These are phyloP conservation scores for Stagonosporopsis vannaccii DNA, from an alignment of 2,329 filamentous ascomycete species.

Conservation along the genomic window DNA sequence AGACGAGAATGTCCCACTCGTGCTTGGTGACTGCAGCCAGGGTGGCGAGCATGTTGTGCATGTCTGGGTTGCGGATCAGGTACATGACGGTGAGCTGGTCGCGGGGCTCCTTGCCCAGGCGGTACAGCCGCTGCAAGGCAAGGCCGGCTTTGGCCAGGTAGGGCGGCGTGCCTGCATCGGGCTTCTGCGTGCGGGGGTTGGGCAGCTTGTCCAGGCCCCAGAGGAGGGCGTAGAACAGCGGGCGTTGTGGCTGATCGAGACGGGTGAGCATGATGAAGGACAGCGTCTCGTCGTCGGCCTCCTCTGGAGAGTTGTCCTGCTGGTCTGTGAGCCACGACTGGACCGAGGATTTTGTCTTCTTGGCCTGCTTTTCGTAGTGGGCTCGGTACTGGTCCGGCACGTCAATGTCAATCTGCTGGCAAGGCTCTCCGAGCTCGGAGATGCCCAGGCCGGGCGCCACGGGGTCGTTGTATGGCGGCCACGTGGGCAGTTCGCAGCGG, in stretches of 20 bases:
- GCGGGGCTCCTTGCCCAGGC: conserved; percentile 74
- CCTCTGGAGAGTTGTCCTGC: conserved; percentile 79
- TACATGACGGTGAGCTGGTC: conserved; percentile 88
- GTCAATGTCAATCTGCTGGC: conserved; percentile 87
- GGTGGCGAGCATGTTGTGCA: conserved; percentile 87
- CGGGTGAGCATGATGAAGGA: conserved; percentile 93
- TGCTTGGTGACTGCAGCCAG: conserved; percentile 85
- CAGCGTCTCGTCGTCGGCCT: conserved; percentile 92
- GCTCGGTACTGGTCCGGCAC: conserved; percentile 92
- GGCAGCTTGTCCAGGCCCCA: conserved; percentile 63
- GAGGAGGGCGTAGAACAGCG: conserved; percentile 82
- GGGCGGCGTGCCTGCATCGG: conserved; percentile 67
- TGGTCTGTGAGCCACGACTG: conserved; percentile 89
- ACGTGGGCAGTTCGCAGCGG: conserved; percentile 81
- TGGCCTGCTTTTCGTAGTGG: conserved; percentile 89
- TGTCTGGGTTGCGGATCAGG: conserved; percentile 79
- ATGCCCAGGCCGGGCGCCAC: conserved; percentile 66
- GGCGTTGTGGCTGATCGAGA: conserved; percentile 76
- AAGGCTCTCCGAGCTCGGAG: conserved; percentile 61
- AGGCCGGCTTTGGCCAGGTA: conserved; percentile 77
- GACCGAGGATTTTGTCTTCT: conserved; percentile 90
- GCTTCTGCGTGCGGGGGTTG: conserved; percentile 71
- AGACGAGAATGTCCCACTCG: conserved; percentile 97
- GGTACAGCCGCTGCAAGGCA: conserved; percentile 85
- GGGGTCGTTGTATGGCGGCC: conserved; percentile 78